Evolutionary conservation across 495 filamentous ascomycete genomes (phyloP).

Genomic region (Letharia columbiana): DNA sequence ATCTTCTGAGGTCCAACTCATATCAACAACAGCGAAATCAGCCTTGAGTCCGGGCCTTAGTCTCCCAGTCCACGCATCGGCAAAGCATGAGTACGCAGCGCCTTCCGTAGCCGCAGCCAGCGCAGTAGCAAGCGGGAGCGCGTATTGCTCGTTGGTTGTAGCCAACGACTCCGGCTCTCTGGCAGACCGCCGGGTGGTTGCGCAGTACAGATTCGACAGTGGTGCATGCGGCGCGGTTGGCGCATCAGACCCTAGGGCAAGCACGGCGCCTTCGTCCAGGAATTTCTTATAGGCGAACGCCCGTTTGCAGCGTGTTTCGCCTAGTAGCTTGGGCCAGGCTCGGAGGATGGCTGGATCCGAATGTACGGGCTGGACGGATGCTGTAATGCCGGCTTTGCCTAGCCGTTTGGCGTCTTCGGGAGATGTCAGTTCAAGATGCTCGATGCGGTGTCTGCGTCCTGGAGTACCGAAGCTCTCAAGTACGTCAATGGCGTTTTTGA

Average conservation of each 20-base stretch:
- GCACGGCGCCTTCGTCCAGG: background rate
- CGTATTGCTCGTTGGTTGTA: background rate
- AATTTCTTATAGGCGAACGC: background rate
- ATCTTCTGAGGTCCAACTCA: background rate
- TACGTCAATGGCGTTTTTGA: no score
- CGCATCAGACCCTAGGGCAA: background rate
- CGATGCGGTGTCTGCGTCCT: background rate
- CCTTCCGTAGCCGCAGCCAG: no score
- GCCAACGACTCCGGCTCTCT: background rate
- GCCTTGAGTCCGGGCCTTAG: background rate
- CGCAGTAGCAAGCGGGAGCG: background rate
- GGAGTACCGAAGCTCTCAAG: background rate
- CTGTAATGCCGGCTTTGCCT: background rate
- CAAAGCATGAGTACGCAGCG: no score
- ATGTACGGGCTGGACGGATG: background rate
- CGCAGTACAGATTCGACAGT: background rate
- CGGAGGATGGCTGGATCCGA: background rate
- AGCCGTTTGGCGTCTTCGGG: background rate
- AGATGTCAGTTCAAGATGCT: background rate
- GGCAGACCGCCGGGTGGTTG: background rate
- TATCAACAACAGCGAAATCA: background rate
- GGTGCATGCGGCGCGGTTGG: background rate
- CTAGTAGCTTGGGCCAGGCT: background rate
- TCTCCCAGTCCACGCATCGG: no score
- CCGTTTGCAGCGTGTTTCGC: background rate